Evolutionary conservation across 805 yeast genomes (phyloP), one percentile per base, ranked within the genome.

Genomic region (Isabelozyma gotoi): DNA sequence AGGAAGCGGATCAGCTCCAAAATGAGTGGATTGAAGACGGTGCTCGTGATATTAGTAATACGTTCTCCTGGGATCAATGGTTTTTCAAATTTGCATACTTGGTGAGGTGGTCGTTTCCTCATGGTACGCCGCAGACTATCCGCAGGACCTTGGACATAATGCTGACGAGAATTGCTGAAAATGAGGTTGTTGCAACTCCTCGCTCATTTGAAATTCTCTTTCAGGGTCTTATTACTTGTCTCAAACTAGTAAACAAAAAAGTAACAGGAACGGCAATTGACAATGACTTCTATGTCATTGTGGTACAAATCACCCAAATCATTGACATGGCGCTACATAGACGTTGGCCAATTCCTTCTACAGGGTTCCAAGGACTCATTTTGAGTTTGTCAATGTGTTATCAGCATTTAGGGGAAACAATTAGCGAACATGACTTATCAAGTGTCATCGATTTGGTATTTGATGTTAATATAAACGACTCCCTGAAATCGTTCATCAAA

Each of bases 51-150:
- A n/a, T n/a, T 4, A 24, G 27, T 11, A 17, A 36, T 14, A 15
- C 14, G 7, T 12, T 20, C n/a, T 42, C 50, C n/a, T 53, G 58
- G 49, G 32, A 36, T 34, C 44, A 39, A 15, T 62, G 67, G 64
- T 36, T 59, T 11, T 47, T 43, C 1, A 47, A 53, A 43, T 56
- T 61, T 36, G 43, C 40, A 21, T 58, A 54, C 41, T 36, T 63
- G 10, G 47, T 50, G 27, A 52, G 41, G 33, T 45, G 53, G 46
- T 42, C 38, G 14, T 40, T 46, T 29, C 38, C 52, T 17, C 27
- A 42, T 17, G 44, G 42, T 17, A 24, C 29, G n/a, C 12, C 29
- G 12, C 24, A 24, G 12, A 24, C 29, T 24, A 24, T 24, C 29
- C 29, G 12, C n/a, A 4, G 29, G 7, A 10, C 2, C 8, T 24